These are phyloP conservation scores for Adansonia gregorii DNA, from an alignment of 441 rosid species.

Conservation along the genomic window DNA sequence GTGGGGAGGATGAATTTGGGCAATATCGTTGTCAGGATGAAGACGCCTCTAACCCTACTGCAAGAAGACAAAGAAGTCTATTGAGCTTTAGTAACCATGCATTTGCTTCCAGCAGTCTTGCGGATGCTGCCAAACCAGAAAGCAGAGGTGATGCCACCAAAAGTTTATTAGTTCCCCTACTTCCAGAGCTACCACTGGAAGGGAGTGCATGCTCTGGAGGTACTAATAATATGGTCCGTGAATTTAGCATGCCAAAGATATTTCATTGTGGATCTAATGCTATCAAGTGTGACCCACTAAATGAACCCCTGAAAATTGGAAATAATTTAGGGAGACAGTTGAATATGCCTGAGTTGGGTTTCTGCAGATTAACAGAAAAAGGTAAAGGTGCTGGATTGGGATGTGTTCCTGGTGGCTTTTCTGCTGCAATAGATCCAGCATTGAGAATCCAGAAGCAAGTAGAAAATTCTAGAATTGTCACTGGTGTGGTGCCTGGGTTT, in stretches of 20 bases:
- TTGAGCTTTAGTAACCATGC: conserved; percentile 30
- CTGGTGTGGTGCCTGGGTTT: conserved; percentile 36
- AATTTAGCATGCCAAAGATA: conserved; percentile 30
- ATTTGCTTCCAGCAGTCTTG: conserved; percentile 21
- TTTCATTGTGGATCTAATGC: conserved; percentile 36
- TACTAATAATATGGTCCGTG: conserved; percentile 21
- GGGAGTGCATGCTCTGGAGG: conserved; percentile 26
- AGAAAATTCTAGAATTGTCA: conserved; percentile 28
- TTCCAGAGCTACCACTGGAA: conserved; percentile 27
- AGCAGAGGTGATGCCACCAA: conserved; percentile 24
- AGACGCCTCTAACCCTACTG: conserved; percentile 28
- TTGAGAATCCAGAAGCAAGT: conserved; percentile 35
- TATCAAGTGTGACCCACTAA: conserved; percentile 29
- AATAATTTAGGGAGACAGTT: conserved; percentile 33
- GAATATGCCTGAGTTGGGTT: conserved; percentile 34
- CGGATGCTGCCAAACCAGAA: conserved; percentile 28
- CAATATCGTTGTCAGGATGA: conserved; percentile 29
- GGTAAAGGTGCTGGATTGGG: conserved; percentile 36
- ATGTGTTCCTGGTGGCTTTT: conserved; percentile 31
- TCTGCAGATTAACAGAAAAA: conserved; percentile 35
- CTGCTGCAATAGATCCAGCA: conserved; percentile 27
- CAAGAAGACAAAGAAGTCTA: conserved; percentile 35
- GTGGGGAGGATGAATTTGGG: conserved; percentile 35
- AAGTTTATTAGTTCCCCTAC: conserved; percentile 27
- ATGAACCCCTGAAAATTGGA: conserved; percentile 29